phyloP scores from a whole-genome alignment of 2,329 filamentous ascomycete species.

The Scytalidium sp. region DNA sequence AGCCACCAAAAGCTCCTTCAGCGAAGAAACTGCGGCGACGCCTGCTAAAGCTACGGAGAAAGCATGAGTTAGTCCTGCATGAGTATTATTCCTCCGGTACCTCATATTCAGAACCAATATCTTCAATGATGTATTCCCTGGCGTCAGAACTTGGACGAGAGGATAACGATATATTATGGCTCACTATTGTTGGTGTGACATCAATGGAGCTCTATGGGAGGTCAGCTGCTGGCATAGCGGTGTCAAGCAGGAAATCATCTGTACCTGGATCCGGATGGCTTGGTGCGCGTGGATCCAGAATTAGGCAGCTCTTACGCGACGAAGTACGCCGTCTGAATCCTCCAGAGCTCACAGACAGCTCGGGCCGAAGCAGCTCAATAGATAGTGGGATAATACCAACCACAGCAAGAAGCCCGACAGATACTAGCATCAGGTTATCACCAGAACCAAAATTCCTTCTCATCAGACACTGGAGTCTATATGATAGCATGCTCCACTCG shows the following conservation, averaged over 20 bases:
- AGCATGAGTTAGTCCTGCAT: slow-evolving; percentile 73
- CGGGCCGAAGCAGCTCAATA: slow-evolving; percentile 47
- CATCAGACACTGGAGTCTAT: slow-evolving; percentile 93
- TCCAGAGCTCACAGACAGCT: slow-evolving; percentile 54
- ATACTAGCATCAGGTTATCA: slow-evolving; percentile 86
- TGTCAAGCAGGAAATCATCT: slow-evolving; percentile 54
- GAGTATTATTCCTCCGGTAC: slow-evolving; percentile 84
- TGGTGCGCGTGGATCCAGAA: slow-evolving; percentile 75
- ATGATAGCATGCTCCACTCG: slow-evolving; percentile 97
- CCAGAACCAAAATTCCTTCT: slow-evolving; percentile 92
- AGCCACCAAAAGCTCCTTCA: slow-evolving; percentile 61
- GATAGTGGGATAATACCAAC: slow-evolving; percentile 83
- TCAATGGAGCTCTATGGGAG: slow-evolving; percentile 89
- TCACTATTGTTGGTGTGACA: slow-evolving; percentile 91
- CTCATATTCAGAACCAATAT: slow-evolving; percentile 92
- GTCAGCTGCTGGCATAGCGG: slow-evolving; percentile 75
- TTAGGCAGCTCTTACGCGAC: slow-evolving; percentile 83
- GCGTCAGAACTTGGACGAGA: slow-evolving; percentile 93
- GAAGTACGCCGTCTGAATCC: slow-evolving; percentile 94
- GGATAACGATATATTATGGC: slow-evolving; percentile 94
- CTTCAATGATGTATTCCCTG: slow-evolving; percentile 89
- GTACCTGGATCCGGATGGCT: slow-evolving; percentile 68
- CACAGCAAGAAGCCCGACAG: slow-evolving; percentile 81
- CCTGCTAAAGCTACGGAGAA: slow-evolving; percentile 70
- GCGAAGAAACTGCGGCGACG: slow-evolving; percentile 69